Percentiles rank a stretch among this genome's conserved stretches.
These are phyloP conservation scores for Lactarius quietus DNA, from an alignment of 768 basidiomycete genomes.

Conservation along the genomic window DNA sequence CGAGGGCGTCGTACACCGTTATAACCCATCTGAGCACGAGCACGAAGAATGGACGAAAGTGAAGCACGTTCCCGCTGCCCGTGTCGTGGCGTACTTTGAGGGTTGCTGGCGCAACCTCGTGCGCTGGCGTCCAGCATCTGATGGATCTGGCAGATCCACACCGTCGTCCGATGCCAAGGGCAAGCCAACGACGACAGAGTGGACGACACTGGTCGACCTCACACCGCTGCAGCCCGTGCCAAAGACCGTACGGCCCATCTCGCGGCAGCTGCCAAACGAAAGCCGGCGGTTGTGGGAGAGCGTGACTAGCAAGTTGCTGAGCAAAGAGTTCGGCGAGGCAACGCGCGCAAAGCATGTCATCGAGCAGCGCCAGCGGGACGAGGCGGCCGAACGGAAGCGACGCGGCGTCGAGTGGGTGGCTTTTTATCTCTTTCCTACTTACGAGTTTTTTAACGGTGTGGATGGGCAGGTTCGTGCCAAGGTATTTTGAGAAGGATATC, in stretches of 20 bases:
- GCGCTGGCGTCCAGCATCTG: conserved; percentile 55
- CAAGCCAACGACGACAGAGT: conserved; percentile 41
- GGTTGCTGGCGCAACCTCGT: conserved; percentile 86
- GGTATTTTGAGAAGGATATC: conserved; percentile 70
- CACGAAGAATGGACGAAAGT: conserved; percentile 77
- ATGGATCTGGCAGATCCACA: background rate
- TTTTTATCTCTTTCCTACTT: background rate
- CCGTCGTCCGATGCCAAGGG: background rate
- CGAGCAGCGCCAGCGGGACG: conserved; percentile 91
- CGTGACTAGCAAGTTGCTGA: conserved; percentile 69
- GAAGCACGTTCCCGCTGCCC: conserved; percentile 82
- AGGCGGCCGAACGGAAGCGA: conserved; percentile 81
- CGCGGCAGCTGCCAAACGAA: conserved; percentile 74
- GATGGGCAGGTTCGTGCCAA: conserved; percentile 59
- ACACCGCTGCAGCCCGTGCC: conserved; percentile 66
- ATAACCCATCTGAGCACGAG: conserved; percentile 57
- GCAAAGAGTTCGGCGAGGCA: conserved; percentile 88
- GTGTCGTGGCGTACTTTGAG: conserved; percentile 77
- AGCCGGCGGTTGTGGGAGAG: conserved; percentile 85
- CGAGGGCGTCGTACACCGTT: conserved; percentile 88
- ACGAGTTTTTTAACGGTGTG: background rate
- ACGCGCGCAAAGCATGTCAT: conserved; percentile 88
- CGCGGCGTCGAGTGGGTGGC: conserved; percentile 69
- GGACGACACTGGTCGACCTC: conserved; percentile 71
- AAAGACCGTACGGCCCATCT: conserved; percentile 79